Base-by-base conservation (phyloP, 139 green algal species). In the Penium margaritaceum region DNA sequence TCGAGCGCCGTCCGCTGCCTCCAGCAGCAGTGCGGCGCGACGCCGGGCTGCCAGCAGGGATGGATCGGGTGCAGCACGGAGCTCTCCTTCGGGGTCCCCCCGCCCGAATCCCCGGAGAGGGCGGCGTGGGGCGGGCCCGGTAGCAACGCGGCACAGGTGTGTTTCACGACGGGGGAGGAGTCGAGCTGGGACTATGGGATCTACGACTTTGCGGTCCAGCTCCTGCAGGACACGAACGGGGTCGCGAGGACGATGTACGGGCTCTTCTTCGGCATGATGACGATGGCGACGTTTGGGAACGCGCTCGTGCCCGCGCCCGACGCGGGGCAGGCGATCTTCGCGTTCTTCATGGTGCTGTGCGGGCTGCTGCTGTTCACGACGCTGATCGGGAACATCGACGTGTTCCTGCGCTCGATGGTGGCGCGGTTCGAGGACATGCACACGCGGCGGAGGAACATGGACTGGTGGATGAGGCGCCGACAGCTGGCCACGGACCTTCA, bases 381-480 rank as follows among this genome's bases (percentile, higher is more conserved):
- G 0, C 63, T 70, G 14, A 54, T 70, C 15, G 63, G 63, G 1
- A 70, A 70, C 63, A 54, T 70, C 34, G 27, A 70, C 33, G 63
- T 70, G 34, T 66, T 66, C 30, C 30, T 66, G 2, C 58, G 36
- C 58, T 74, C 67, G 21, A 43, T 74, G 43, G 39, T 21, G 21
- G 35, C 43, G 9, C 51, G 67, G 30, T 33, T 74, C 1, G 67
- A 74, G 43, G 43, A 35, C 0, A 74, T 74, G 67, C 51, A 46
- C 19, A 4, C 32, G 34, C 29, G 67, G 2, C 30, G 46, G 34
- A 2, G 44, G 34, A 47, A 74, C 47, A 12, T 65, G 5, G 43
- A 74, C 27, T 74, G 54, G 53, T 74, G 67, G 67, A 74, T 74
- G 67, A 19, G 9, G 35, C 67, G 54, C 12, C 67, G 67, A 1